These are phyloP conservation scores for Vitis riparia DNA, from an alignment of 164 flowering plant species.

Conservation along the genomic window DNA sequence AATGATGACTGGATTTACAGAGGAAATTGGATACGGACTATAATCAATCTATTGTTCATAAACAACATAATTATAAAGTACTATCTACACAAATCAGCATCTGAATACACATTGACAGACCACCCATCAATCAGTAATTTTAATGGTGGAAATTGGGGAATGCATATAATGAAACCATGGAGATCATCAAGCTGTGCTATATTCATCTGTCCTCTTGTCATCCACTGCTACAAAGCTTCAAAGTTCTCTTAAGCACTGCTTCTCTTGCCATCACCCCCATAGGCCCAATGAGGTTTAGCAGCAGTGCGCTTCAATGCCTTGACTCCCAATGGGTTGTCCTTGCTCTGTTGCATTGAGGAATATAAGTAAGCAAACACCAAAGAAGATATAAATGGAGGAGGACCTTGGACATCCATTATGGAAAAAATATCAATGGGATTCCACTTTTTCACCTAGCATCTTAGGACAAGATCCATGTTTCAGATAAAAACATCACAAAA, in stretches of 20 bases:
- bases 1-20: constrained; percentile 22
- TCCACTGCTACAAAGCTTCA: constrained; percentile 3
- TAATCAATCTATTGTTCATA: constrained; percentile 10
- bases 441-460: no score
- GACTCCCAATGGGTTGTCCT: constrained; percentile 73
- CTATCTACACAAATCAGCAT: constrained; percentile 29
- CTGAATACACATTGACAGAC: constrained; percentile 12
- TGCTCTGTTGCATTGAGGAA: constrained; percentile 52
- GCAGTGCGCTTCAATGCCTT: constrained; percentile 70
- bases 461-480: no score
- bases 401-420: no score
- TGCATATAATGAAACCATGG: constrained; percentile 4
- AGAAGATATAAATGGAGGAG: not conserved
- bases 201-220: constrained; percentile 5
- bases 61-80: constrained; percentile 8
- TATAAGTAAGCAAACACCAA: constrained; percentile 2
- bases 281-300: constrained; percentile 61
- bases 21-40: constrained; percentile 10
- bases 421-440: no score
- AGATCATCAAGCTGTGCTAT: constrained; percentile 1
- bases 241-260: constrained; percentile 34
- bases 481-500: no score
- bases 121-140: not conserved
- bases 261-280: constrained; percentile 23
- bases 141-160: not conserved